Evolutionary conservation across 345 rosid species (phyloP), one percentile per base, ranked within the genome.

Genomic region (Brassica carinata): DNA sequence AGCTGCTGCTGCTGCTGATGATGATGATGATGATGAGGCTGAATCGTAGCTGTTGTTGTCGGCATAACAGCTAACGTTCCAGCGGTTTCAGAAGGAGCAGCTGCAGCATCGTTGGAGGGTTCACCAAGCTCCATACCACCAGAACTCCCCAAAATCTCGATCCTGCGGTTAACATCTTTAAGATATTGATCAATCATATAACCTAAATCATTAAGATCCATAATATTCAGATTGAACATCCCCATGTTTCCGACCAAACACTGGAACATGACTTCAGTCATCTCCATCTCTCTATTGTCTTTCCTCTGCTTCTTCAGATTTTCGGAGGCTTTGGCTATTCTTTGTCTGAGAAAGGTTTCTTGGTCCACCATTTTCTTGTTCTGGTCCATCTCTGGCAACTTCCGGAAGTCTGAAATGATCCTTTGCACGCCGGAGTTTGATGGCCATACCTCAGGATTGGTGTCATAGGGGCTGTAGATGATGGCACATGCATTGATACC

Each of bases 201-300:
- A 11, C 82, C 69, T 7, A 85, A 75, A 29, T 77, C 81, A 17
- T 83, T 80, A 57, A 83, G 71, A 78, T 85, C 85, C 57, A 74
- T 8, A 14, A 85, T 58, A 73, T 77, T 85, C 0, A 79, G 40
- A 4, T 55, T 11, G 17, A 33, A 62, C 64, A 77, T 31, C 10
- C 38, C 31, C 59, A 64, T 71, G 30, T 64, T 63, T 17, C 80
- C 84, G 0, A 4, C 9, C 15, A 85, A 61, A 40, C 55, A 68
- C 2, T 82, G 77, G 72, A 67, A 85, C 85, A 85, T 85, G 51
- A 82, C 81, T 8, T 79, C 69, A 10, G 80, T 79, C 74, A 85
- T 73, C 77, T 85, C 84, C 30, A 72, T 7, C 58, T 79, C 85
- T 0, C 67, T 48, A 3, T 69, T 82, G 2, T 76, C 83, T n/a